Conservation (phyloP, 768 basidiomycete species). For the Naganishia kalamii region DNA sequence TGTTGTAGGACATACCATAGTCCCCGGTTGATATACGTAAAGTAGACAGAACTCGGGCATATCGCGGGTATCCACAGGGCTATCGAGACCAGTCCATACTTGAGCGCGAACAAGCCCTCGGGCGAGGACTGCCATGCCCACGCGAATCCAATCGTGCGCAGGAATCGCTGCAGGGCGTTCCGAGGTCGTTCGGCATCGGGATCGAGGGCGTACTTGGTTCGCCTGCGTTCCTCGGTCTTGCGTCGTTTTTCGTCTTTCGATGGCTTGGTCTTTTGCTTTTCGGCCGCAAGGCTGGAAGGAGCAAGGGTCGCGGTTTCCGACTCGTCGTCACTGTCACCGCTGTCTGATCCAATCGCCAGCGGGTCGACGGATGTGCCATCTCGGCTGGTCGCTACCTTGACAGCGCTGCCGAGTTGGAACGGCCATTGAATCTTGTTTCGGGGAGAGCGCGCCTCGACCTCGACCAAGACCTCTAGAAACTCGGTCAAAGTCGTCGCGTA, state of each 20-base stretch:
- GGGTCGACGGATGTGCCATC: constrained; percentile 28
- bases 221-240: constrained; percentile 20
- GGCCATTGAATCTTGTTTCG: constrained; percentile 54
- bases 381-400: constrained; percentile 31
- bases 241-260: constrained; percentile 19
- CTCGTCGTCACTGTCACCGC: constrained; percentile 45
- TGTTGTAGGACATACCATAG: background rate
- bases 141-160: constrained; percentile 44
- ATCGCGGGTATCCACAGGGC: constrained; percentile 56
- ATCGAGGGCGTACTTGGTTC: constrained; percentile 37
- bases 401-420: constrained; percentile 49
- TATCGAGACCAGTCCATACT: constrained; percentile 53
- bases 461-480: constrained; percentile 47
- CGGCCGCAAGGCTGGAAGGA: background rate
- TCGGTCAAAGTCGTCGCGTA: constrained; percentile 47
- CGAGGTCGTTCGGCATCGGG: constrained; percentile 54
- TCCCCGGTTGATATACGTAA: constrained; percentile 41
- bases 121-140: constrained; percentile 51
- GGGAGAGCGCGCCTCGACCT: constrained; percentile 48
- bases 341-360: constrained; percentile 33
- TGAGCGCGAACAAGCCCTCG: constrained; percentile 54
- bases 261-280: background rate
- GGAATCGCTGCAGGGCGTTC: constrained; percentile 50
- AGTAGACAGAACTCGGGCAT: constrained; percentile 48
- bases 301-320: constrained; percentile 26